Percentiles rank a stretch among this genome's conserved stretches.
phyloP scores from a whole-genome alignment of 495 filamentous ascomycete genomes.

The Neurospora sp. region DNA sequence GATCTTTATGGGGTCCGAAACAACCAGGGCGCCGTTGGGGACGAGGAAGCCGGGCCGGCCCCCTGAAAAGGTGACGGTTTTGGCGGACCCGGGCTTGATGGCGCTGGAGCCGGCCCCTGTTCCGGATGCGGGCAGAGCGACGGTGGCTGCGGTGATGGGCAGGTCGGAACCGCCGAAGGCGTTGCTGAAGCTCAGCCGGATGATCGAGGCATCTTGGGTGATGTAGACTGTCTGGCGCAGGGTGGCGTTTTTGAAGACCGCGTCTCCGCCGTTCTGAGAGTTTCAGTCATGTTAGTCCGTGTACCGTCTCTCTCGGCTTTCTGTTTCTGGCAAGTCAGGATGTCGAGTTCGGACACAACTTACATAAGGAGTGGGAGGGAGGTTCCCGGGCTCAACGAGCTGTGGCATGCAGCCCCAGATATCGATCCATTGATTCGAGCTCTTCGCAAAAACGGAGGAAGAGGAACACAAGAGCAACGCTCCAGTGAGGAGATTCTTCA shows the following conservation, averaged over 20 bases:
- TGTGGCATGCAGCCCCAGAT: constrained; percentile 53
- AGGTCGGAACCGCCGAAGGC: constrained; percentile 47
- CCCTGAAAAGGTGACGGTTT: constrained; percentile 41
- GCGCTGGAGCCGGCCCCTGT: constrained; percentile 26
- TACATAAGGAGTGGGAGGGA: constrained; percentile 46
- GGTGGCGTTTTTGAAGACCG: constrained; percentile 38
- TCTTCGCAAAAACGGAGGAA: constrained; percentile 6
- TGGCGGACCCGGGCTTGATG: constrained; percentile 32
- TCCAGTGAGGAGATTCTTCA: constrained; percentile 11
- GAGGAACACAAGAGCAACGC: constrained; percentile 6
- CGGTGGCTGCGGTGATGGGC: constrained; percentile 42
- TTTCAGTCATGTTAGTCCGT: neutral
- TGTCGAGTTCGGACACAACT: constrained; percentile 9
- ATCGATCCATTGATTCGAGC: constrained; percentile 40
- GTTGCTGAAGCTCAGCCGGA: constrained; percentile 52
- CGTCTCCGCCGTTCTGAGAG: constrained; percentile 15
- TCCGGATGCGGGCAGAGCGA: constrained; percentile 38
- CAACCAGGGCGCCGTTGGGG: constrained; percentile 42
- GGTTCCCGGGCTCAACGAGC: constrained; percentile 42
- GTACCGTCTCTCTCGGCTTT: neutral
- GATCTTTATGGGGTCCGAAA: constrained; percentile 51
- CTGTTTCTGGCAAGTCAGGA: neutral
- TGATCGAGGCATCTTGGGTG: constrained; percentile 32
- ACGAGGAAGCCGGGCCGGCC: constrained; percentile 32
- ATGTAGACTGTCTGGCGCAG: constrained; percentile 53